A percentile compares a stretch with the other conserved stretches of the same genome.
Conservation (phyloP, 164 flowering plant genomes). For the Tetrastigma voinierianum region DNA sequence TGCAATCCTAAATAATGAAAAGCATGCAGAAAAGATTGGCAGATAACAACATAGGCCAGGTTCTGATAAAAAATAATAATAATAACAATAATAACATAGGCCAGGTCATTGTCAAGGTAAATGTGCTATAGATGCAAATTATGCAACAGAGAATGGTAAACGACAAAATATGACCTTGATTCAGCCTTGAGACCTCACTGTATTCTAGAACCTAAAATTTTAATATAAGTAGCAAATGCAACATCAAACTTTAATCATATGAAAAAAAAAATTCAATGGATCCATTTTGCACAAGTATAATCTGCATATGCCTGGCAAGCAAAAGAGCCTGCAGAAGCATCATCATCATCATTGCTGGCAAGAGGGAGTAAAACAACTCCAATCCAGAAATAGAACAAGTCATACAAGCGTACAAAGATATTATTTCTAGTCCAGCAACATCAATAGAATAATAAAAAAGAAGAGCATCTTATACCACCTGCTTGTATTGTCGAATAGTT, state of each 20-base stretch:
- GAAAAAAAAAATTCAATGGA: too few relatives aligned
- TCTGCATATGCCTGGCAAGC: background rate
- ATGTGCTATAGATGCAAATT: background rate
- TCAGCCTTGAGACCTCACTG: too few relatives aligned
- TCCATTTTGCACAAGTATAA: background rate
- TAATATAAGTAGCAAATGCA: too few relatives aligned
- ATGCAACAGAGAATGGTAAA: constrained; percentile 1
- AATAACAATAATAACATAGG: too few relatives aligned
- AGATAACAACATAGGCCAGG: too few relatives aligned
- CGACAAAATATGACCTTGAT: background rate
- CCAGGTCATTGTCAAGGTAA: too few relatives aligned
- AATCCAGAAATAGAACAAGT: background rate
- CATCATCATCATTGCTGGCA: background rate
- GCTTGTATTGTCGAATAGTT: constrained; percentile 61
- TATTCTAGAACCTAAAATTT: too few relatives aligned
- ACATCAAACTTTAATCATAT: too few relatives aligned
- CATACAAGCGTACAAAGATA: background rate
- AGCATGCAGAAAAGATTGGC: too few relatives aligned
- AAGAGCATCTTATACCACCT: constrained; percentile 44
- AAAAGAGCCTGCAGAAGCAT: background rate
- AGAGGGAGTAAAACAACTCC: background rate
- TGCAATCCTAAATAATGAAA: too few relatives aligned
- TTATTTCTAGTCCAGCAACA: background rate
- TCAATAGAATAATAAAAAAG: background rate
- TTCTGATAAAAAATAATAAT: too few relatives aligned